phyloP scores from a whole-genome alignment of 2,329 filamentous ascomycete species.

The Ceratocystis destructans region DNA sequence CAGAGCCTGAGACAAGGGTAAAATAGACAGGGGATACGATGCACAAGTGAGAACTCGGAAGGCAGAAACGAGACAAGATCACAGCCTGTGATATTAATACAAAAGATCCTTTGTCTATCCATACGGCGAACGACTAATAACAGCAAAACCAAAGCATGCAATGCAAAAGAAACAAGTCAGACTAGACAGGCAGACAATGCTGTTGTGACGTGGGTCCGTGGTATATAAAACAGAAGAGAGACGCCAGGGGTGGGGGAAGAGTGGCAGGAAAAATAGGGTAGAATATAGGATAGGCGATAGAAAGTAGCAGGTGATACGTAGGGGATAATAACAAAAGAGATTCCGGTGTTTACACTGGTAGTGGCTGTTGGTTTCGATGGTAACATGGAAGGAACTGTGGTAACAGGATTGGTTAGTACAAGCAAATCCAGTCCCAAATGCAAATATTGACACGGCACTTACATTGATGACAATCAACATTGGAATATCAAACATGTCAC shows the following conservation, averaged over 20 bases:
- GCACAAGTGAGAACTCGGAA: neutral
- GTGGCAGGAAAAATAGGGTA: no score
- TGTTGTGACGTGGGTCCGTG: neutral
- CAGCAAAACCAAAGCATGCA: neutral
- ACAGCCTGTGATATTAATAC: neutral
- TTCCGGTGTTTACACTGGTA: constrained; percentile 33
- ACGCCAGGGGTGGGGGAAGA: no score
- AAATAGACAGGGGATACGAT: neutral
- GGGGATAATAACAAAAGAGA: neutral
- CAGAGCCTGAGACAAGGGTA: neutral
- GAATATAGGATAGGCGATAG: neutral
- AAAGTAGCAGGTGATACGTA: neutral
- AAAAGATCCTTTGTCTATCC: neutral
- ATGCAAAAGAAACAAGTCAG: neutral
- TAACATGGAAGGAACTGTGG: constrained; percentile 47
- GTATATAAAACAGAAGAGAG: neutral
- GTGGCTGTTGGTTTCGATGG: constrained; percentile 41
- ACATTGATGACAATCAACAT: constrained; percentile 99
- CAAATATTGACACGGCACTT: constrained; percentile 32
- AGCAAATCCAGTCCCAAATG: neutral
- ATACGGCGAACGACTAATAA: neutral
- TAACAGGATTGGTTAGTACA: neutral
- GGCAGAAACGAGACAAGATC: neutral
- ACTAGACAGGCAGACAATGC: neutral
- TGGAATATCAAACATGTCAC: constrained; percentile 94